Evolutionary conservation across 2,329 filamentous ascomycete species (phyloP), one percentile per base, ranked within the genome.

Genomic region (Berkeleyomyces rouxiae): DNA sequence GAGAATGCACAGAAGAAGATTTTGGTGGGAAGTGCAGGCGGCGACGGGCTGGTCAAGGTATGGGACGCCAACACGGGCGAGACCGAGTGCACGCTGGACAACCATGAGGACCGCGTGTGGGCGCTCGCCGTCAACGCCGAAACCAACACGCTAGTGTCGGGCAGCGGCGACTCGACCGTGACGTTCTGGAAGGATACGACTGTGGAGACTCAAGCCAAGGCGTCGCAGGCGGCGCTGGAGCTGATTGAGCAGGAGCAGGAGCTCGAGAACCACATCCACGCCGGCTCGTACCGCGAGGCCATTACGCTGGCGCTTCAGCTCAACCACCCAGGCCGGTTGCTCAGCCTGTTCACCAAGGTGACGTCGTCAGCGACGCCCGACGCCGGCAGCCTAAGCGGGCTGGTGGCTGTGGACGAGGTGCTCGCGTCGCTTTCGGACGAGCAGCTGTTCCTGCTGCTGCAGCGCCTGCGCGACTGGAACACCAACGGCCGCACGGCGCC

Each of bases 161-260:
- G 91, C 43, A 91, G 89, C 64, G 92, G 88, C 61, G 93, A 99
- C 73, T 91, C 90, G 42, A 91, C 90, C 0, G 83, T 99, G 44
- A 95, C 90, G 0, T 96, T 97, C 75, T 99, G 93, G 93, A 85
- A 84, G 69, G 93, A 99, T 70, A 96, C 90, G 1, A 95, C 90
- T 0, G 82, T 83, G 3, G 79, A 87, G 64, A 96, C 92, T 0
- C 85, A 89, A 65, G 82, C 83, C 13, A 85, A 86, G 2, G 83
- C 87, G 0, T 86, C 86, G 1, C 82, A 84, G 47, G 88, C 87
- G 3, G 86, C 87, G 43, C 84, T 87, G 4, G 83, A 86, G 70
- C 82, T 92, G 62, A 86, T 96, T 57, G 92, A 99, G 74, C 89
- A 96, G 72, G 92, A 97, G 70, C 93, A 99, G 71, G 84, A 92